A percentile compares a stretch with the other conserved stretches of the same genome.
Evolutionary conservation across 2,329 filamentous ascomycete genomes (phyloP).

Genomic region (Phaeophleospora eucalypticola): DNA sequence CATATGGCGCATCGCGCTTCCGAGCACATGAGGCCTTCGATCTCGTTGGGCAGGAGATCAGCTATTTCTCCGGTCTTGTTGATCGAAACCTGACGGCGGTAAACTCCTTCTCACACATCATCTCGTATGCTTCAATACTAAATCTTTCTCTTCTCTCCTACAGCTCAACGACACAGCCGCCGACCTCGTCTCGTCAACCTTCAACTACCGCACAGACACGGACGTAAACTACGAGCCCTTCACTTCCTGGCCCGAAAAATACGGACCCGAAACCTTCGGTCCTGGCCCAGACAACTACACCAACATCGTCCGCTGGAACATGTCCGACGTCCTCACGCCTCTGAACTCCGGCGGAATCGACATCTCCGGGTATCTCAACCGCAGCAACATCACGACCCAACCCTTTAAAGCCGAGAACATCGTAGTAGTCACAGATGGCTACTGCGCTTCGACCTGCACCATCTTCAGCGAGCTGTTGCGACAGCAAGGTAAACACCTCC

Average conservation of each 20-base stretch:
- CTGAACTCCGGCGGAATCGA: slow-evolving; percentile 34
- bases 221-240: slow-evolving; percentile 50
- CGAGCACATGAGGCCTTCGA: slow-evolving; percentile 48
- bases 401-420: slow-evolving; percentile 58
- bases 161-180: slow-evolving; percentile 38
- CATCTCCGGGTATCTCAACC: slow-evolving; percentile 49
- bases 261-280: slow-evolving; percentile 38
- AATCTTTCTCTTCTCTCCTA: slow-evolving; percentile 13
- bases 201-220: slow-evolving; percentile 46
- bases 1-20: slow-evolving; percentile 50
- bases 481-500: slow-evolving; percentile 29
- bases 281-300: slow-evolving; percentile 54
- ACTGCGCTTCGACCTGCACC: slow-evolving; percentile 46
- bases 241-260: slow-evolving; percentile 45
- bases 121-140: slow-evolving; percentile 30
- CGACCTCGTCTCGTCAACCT: slow-evolving; percentile 39
- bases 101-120: not conserved
- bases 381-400: slow-evolving; percentile 42
- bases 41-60: slow-evolving; percentile 41
- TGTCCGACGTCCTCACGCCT: slow-evolving; percentile 40
- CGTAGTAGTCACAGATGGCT: slow-evolving; percentile 47
- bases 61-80: slow-evolving; percentile 31
- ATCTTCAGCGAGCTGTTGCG: slow-evolving; percentile 45
- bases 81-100: slow-evolving; percentile 26
- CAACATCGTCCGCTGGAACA: slow-evolving; percentile 52